Evolutionary conservation across 176 grass and related monocot species (phyloP).

Genomic region (bread wheat (Triticum aestivum)): DNA sequence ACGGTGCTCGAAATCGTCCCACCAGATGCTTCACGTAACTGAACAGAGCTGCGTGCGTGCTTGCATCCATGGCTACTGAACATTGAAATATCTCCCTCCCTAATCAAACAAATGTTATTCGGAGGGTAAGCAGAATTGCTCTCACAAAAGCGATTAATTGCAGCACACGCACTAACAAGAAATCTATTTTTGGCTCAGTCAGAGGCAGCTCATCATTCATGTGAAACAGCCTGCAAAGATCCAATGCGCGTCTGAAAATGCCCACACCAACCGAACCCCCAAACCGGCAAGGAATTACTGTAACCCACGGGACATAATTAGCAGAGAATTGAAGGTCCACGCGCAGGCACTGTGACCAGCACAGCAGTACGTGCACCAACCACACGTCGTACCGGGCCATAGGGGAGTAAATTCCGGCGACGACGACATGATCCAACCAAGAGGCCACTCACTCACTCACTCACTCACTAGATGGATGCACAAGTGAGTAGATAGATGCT

Average conservation of each 20-base stretch:
- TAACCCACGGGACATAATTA: neutral
- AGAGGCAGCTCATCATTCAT: conserved; percentile 11
- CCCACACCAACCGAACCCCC: neutral
- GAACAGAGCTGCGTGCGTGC: neutral
- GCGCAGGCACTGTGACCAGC: neutral
- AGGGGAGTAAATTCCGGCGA: neutral
- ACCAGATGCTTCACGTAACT: neutral
- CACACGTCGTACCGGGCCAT: neutral
- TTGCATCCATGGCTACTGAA: neutral
- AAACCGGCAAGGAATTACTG: neutral
- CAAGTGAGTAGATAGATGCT: neutral
- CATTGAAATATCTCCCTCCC: neutral
- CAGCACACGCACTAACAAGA: no score
- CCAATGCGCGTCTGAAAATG: neutral
- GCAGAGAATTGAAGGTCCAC: neutral
- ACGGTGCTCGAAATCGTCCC: neutral
- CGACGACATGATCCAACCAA: neutral
- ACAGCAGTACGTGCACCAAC: conserved; percentile 22
- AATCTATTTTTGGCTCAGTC: neutral
- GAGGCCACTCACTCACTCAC: no score
- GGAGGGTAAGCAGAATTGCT: no score
- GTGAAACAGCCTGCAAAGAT: neutral
- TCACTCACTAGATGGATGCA: no score
- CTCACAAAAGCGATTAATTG: no score
- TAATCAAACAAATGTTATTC: neutral